Conservation (phyloP, 116 monocot species). For the Iris pallida region DNA sequence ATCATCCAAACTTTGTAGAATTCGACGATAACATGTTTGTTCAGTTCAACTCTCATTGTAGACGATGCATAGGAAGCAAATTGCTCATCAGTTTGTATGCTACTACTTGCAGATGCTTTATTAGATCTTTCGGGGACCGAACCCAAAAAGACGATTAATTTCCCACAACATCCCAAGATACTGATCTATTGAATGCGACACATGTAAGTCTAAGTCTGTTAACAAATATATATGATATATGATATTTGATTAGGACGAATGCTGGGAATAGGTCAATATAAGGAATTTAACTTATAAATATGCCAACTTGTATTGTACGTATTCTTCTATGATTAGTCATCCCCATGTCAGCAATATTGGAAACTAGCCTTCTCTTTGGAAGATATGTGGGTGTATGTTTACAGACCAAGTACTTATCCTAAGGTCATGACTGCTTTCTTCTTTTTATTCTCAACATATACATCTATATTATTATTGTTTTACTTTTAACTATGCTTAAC, state of each 20-base stretch:
- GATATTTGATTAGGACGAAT: neutral
- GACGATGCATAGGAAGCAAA: neutral
- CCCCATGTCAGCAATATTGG: neutral
- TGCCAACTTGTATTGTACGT: neutral
- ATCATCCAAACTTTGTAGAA: conserved; percentile 10
- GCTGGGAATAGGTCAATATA: neutral
- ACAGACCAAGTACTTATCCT: neutral
- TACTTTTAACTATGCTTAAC: neutral
- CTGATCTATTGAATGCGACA: neutral
- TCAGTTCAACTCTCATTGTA: neutral
- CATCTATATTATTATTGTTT: no score
- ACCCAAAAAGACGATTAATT: neutral
- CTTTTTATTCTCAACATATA: no score
- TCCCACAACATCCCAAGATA: no score
- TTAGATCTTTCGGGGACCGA: neutral
- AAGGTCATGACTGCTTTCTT: neutral
- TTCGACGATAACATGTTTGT: neutral
- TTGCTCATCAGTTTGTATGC: neutral
- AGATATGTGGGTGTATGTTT: neutral
- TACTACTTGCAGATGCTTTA: conserved; percentile 5
- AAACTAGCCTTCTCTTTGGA: neutral
- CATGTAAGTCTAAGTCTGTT: neutral
- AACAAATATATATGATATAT: neutral
- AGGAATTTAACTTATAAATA: neutral
- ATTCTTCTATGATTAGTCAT: neutral